Conservation (phyloP, 2,329 filamentous ascomycete genomes). For the Zymoseptoria crescenta region DNA sequence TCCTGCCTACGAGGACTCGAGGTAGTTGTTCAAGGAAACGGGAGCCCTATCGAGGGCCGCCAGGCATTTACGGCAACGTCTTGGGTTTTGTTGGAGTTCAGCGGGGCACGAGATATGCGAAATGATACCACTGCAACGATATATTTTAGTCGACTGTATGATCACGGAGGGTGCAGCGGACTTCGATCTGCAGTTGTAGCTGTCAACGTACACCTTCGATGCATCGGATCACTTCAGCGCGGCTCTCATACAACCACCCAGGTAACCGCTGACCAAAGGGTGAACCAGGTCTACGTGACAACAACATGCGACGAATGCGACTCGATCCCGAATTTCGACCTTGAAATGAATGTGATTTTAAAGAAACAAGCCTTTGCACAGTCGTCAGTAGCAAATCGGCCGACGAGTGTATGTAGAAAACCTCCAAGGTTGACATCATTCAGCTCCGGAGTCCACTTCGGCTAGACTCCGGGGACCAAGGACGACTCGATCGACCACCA, state of each 20-base stretch:
- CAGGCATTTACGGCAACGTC: not conserved
- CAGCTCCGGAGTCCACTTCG: not conserved
- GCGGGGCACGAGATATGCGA: not conserved
- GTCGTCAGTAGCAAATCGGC: too few species aligned
- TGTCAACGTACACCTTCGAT: not conserved
- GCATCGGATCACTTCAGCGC: not conserved
- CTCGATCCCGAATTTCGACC: too few species aligned
- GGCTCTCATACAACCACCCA: not conserved
- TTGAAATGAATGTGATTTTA: too few species aligned
- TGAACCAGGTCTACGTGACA: not conserved
- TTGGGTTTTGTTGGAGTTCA: not conserved
- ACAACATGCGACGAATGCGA: not conserved
- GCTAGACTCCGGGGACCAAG: not conserved
- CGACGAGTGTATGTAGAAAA: not conserved
- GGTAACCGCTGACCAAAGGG: not conserved
- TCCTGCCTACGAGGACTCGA: slow-evolving; percentile 85
- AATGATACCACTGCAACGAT: not conserved
- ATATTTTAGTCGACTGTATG: not conserved
- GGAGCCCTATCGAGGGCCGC: not conserved
- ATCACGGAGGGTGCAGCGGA: not conserved
- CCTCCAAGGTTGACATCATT: not conserved
- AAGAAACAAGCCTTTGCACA: too few species aligned
- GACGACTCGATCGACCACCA: not conserved
- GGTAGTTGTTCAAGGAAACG: not conserved
- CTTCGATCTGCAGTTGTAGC: not conserved